Evolutionary conservation across 306 rosid species (phyloP), one percentile per base, ranked within the genome.

Genomic region (Acacia acuminata): DNA sequence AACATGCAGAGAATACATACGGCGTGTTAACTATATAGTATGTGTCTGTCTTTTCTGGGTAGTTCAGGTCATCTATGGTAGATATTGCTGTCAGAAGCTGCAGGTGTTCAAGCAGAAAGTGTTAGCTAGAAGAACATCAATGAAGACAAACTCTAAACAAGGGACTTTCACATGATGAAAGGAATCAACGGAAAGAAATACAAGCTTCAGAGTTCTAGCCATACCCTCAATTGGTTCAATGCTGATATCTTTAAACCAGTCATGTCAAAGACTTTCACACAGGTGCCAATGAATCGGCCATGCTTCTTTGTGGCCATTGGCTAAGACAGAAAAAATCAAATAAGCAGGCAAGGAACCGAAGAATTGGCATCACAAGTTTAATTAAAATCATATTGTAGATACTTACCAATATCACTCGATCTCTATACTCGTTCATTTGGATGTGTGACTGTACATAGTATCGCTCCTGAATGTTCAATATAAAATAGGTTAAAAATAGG

Each of bases 11-110:
- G 92, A 96, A 96, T 81, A 96, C 86, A 75, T 91, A 92, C 1
- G 99, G 99, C 30, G 74, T 93, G 72, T 96, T 96, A 70, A 96
- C 99, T 32, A 96, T 85, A 79, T 88, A 92, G 82, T 96, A 96
- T 53, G 94, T 90, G 75, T 96, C 94, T 0, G 98, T 96, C 93
- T 92, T 96, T 90, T 96, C 98, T 14, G 99, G 98, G 87, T 96
- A 96, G 88, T 96, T 96, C 85, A 94, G 84, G 92, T 94, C 99
- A 74, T 96, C 99, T 66, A 96, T 88, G 34, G 98, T 94, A 47
- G 99, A 86, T 81, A 90, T 91, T 36, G 89, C 93, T 45, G 99
- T 92, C 90, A 96, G 86, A 82, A 96, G 89, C 99, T 96, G 93
- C 91, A 86, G 53, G 67, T 69, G 63, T 77, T 80, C 51, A 70